Percentiles rank a stretch among this genome's conserved stretches.
These are phyloP conservation scores for Cercospora janseana DNA, from an alignment of 2,329 filamentous ascomycete species.

Conservation along the genomic window DNA sequence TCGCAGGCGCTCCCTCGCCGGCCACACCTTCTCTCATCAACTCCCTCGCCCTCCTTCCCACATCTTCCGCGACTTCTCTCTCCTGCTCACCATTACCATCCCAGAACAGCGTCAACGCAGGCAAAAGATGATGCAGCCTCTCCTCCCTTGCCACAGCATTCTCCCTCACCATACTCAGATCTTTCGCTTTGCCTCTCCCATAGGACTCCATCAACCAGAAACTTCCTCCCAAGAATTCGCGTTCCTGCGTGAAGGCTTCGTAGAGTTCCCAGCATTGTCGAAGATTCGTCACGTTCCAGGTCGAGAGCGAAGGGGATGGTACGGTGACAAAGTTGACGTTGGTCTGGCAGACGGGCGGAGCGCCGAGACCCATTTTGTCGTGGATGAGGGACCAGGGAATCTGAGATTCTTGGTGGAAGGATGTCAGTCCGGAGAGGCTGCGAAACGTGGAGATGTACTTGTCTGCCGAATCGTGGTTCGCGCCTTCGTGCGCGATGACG, in stretches of 20 bases:
- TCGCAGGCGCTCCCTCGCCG: too few relatives aligned
- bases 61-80: not conserved
- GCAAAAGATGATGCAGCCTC: not conserved
- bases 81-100: not conserved
- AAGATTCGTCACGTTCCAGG: constrained; percentile 4
- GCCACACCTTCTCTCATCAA: not conserved
- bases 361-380: not conserved
- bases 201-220: constrained; percentile 1
- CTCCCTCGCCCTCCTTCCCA: not conserved
- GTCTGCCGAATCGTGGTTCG: not conserved
- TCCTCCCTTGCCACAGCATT: not conserved
- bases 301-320: not conserved
- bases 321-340: not conserved
- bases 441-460: constrained; percentile 1
- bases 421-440: not conserved
- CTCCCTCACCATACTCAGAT: not conserved
- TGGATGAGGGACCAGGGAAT: constrained; percentile 1
- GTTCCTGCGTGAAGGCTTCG: not conserved
- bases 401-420: not conserved
- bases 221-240: not conserved
- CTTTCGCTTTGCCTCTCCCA: not conserved
- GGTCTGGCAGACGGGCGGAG: not conserved
- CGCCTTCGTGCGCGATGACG: constrained; percentile 1
- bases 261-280: not conserved
- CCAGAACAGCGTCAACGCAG: constrained; percentile 1